Base-by-base conservation (phyloP, 441 rosid species). In the Populus hybrid region DNA sequence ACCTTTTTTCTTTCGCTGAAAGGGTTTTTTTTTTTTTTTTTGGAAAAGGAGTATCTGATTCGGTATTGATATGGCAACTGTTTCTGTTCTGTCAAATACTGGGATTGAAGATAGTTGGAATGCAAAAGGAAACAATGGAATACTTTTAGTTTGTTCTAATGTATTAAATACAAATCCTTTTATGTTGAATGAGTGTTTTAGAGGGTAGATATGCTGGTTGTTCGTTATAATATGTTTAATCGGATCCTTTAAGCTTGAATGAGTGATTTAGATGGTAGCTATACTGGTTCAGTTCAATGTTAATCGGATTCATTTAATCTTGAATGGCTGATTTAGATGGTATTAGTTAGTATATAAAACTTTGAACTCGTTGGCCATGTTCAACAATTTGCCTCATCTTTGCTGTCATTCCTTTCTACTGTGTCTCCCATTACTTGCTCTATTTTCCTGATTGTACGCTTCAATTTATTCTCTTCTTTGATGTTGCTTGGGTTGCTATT, bases 381-480 rank as follows among this genome's bases (percentile, higher is more conserved):
- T 75, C 59, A 28, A 19, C 23, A 6, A n/a, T 68, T 65, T 42
- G 46, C 65, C 74, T 59, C 74, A 36, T 73, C 65, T 11, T 24
- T 40, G 10, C 61, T 67, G 3, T 26, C 42, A 3, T 70, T 66
- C 28, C 42, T 21, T 70, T 46, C 46, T 32, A 28, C 14, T 6
- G 72, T 30, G 38, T 46, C 19, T 30, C 53, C 36, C 24, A 16
- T 7, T 71, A 12, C 21, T 57, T 32, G 69, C 64, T 59, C 38
- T 23, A 9, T 42, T 68, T 63, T 40, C 46, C 34, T 5, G 10
- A 19, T 32, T 5, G 24, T 24, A 59, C 24, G 5, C 26, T 16
- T 32, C 9, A n/a, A 23, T 32, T 28, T 57, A 24, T 18, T 57
- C 36, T 16, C 67, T n/a, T 34, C 14, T 72, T 6, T 0, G 2